Evolutionary conservation across 192 early-diverging fungal genomes (phyloP).

Genomic region (Entophlyctis luteolus): DNA sequence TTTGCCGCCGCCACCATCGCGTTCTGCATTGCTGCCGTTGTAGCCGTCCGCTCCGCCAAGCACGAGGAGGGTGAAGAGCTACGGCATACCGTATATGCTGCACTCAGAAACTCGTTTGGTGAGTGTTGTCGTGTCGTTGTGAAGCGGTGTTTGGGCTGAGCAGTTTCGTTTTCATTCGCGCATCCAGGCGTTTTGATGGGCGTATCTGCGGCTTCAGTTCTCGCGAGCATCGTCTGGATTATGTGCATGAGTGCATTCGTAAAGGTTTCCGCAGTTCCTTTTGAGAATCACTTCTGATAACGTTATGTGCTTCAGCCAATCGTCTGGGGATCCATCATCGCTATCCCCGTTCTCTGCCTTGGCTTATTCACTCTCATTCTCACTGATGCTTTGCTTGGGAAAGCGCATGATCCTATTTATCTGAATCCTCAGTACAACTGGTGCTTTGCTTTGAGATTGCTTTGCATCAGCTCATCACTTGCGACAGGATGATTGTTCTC

Average conservation of each 20-base stretch:
- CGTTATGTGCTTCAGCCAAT: slow-evolving; percentile 16
- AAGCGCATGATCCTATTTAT: slow-evolving; percentile 34
- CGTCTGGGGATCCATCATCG: slow-evolving; percentile 25
- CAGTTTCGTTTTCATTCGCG: background rate
- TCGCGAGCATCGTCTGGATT: slow-evolving; percentile 15
- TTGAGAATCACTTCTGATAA: background rate
- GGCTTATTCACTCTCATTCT: slow-evolving; percentile 27
- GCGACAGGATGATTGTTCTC: slow-evolving; percentile 25
- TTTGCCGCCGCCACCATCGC: background rate
- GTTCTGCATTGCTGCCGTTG: slow-evolving; percentile 41
- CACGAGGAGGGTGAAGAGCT: slow-evolving; percentile 6
- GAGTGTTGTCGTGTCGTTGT: slow-evolving; percentile 54
- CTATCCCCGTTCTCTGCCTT: slow-evolving; percentile 33
- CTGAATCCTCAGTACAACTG: slow-evolving; percentile 34
- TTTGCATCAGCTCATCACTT: no score
- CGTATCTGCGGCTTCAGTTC: background rate
- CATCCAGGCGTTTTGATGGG: slow-evolving; percentile 2
- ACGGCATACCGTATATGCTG: background rate
- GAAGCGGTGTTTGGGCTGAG: slow-evolving; percentile 24
- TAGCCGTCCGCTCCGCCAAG: slow-evolving; percentile 57
- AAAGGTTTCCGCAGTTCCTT: background rate
- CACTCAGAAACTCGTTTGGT: slow-evolving; percentile 14
- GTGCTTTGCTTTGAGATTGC: no score
- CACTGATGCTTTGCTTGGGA: slow-evolving; percentile 31
- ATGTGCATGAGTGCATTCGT: slow-evolving; percentile 19